Percentiles rank a stretch among this genome's conserved stretches.
These are phyloP conservation scores for Lachnellula suecica DNA, from an alignment of 2,329 filamentous ascomycete species.

Conservation along the genomic window DNA sequence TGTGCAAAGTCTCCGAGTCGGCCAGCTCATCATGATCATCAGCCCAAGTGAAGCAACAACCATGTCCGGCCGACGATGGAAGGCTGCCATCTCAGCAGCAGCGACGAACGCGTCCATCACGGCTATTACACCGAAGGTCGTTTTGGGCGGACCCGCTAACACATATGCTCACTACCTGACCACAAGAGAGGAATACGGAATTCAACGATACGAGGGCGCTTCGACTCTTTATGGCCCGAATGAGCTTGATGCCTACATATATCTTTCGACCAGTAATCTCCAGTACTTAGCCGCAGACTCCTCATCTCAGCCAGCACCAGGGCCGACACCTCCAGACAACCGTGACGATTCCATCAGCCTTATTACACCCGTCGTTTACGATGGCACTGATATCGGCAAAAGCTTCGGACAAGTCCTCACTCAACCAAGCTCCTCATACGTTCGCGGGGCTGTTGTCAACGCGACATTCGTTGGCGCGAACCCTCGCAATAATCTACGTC, in stretches of 20 bases:
- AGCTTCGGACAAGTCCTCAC: slow-evolving; percentile 67
- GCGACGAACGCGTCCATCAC: slow-evolving; percentile 30
- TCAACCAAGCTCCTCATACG: slow-evolving; percentile 53
- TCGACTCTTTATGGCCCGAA: slow-evolving; percentile 84
- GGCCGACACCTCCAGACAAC: slow-evolving; percentile 78
- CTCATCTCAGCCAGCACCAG: slow-evolving; percentile 40
- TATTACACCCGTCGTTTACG: slow-evolving; percentile 77
- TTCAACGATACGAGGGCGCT: slow-evolving; percentile 91
- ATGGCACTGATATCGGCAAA: slow-evolving; percentile 62
- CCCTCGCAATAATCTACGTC: slow-evolving; percentile 80
- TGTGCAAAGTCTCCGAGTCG: slow-evolving; percentile 79
- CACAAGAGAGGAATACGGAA: slow-evolving; percentile 74
- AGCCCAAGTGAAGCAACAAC: slow-evolving; percentile 86
- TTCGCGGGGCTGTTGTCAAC: slow-evolving; percentile 59
- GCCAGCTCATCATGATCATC: slow-evolving; percentile 80
- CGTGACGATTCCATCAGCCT: slow-evolving; percentile 71
- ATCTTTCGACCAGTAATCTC: slow-evolving; percentile 71
- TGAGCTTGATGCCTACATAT: slow-evolving; percentile 82
- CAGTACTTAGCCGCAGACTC: slow-evolving; percentile 58
- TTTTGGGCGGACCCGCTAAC: slow-evolving; percentile 85
- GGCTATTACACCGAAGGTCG: slow-evolving; percentile 62
- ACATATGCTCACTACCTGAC: slow-evolving; percentile 78
- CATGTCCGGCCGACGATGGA: slow-evolving; percentile 89
- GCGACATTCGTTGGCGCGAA: slow-evolving; percentile 82
- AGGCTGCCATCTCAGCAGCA: slow-evolving; percentile 54